Conservation (phyloP, 2,329 filamentous ascomycete species). For the Cladorrhinum sp. region DNA sequence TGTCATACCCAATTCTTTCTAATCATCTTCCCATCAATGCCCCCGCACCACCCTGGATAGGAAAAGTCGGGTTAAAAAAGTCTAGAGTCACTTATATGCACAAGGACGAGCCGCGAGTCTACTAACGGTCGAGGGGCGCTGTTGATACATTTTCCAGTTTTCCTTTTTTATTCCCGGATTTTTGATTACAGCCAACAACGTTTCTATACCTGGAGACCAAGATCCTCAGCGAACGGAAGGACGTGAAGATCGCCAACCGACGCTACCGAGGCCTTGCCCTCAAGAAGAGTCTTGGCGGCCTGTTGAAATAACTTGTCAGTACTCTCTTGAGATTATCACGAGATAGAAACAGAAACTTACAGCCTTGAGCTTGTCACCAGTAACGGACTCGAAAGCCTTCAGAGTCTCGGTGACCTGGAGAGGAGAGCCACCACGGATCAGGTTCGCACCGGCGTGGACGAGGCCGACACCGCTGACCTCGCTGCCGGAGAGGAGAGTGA, state of each 20-base stretch:
- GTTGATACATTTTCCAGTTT: conserved; percentile 39
- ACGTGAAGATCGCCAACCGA: conserved; percentile 87
- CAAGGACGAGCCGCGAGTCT: conserved; percentile 39
- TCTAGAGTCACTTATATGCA: conserved; percentile 47
- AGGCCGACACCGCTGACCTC: conserved; percentile 76
- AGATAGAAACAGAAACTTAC: conserved; percentile 51
- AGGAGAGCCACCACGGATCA: conserved; percentile 76
- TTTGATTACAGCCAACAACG: conserved; percentile 1
- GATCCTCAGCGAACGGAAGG: conserved; percentile 88
- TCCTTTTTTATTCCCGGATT: conserved; percentile 26
- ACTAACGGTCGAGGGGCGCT: conserved; percentile 35
- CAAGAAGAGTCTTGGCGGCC: conserved; percentile 84
- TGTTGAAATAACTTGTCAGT: conserved; percentile 42
- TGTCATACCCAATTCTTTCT: neutral
- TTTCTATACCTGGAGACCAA: conserved; percentile 84
- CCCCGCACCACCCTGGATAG: conserved; percentile 11
- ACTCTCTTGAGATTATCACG: neutral
- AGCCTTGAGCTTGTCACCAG: conserved; percentile 77
- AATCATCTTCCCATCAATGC: neutral
- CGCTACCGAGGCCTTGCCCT: conserved; percentile 84
- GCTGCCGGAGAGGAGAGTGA: conserved; percentile 78
- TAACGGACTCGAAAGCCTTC: conserved; percentile 76
- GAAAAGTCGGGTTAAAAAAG: conserved; percentile 26
- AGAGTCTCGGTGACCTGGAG: conserved; percentile 80
- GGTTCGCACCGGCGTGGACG: conserved; percentile 77